Percentiles rank a stretch among this genome's conserved stretches.
Conservation (phyloP, 768 basidiomycete genomes). For the Termitomyces sp. region DNA sequence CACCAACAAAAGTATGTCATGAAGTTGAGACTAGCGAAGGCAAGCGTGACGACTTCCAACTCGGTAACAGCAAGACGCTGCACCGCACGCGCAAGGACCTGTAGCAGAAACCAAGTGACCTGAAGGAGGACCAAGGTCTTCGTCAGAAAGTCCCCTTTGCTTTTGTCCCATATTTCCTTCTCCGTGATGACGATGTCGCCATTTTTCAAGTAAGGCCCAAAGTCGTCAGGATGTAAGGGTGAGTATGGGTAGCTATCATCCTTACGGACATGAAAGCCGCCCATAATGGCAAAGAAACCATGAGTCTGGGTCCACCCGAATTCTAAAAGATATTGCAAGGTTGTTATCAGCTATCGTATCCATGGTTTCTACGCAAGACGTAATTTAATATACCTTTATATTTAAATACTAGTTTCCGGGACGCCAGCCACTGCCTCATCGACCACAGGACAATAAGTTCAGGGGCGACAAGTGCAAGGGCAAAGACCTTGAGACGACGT, state of each 20-base stretch:
- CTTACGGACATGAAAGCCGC: constrained; percentile 18
- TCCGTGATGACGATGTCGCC: constrained; percentile 5
- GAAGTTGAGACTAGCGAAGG: constrained; percentile 21
- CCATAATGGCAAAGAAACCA: constrained; percentile 24
- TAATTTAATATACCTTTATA: background rate
- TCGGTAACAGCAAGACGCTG: constrained; percentile 22
- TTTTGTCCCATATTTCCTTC: constrained; percentile 21
- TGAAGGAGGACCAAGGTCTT: constrained; percentile 18
- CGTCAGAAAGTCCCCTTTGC: constrained; percentile 20
- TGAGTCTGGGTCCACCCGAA: constrained; percentile 20
- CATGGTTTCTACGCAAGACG: no score
- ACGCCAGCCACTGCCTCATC: constrained; percentile 15
- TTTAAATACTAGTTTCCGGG: constrained; percentile 11
- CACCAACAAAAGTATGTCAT: constrained; percentile 30
- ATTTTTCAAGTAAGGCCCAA: background rate
- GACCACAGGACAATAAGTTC: constrained; percentile 20
- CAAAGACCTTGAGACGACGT: constrained; percentile 9
- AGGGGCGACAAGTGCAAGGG: constrained; percentile 19
- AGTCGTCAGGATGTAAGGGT: background rate
- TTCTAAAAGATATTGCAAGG: background rate
- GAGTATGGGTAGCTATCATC: background rate
- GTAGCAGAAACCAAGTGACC: constrained; percentile 26
- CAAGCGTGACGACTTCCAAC: constrained; percentile 28
- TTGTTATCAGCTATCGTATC: background rate
- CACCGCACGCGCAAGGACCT: constrained; percentile 20